These are phyloP conservation scores for Candida tetrigidarum DNA, from an alignment of 1,139 yeast species.

Conservation along the genomic window DNA sequence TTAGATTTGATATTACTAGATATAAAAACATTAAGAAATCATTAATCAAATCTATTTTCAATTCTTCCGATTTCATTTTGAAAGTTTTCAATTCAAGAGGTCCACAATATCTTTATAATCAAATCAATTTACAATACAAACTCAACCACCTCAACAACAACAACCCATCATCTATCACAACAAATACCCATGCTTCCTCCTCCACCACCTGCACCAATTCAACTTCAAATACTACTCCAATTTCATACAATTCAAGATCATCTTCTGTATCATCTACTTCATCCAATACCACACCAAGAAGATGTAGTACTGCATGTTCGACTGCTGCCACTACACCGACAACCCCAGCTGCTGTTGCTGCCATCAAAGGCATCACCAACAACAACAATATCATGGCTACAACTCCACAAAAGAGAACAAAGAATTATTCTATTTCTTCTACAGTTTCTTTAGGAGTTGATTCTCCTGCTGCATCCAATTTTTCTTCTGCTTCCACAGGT, in stretches of 20 bases:
- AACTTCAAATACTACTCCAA: constrained; percentile 2
- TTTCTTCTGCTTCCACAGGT: constrained; percentile 3
- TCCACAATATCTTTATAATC: constrained; percentile 36
- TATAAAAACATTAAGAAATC: constrained; percentile 36
- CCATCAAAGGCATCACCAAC: neutral
- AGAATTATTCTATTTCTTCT: constrained; percentile 6
- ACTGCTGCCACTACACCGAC: constrained; percentile 8
- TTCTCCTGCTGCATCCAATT: constrained; percentile 1
- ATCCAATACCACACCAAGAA: constrained; percentile 6
- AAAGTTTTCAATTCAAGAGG: constrained; percentile 38
- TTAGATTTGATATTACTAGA: constrained; percentile 25
- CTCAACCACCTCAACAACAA: neutral
- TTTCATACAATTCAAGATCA: constrained; percentile 8
- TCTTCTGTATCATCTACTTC: constrained; percentile 8
- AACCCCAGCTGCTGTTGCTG: too few species aligned
- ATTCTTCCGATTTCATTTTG: constrained; percentile 38
- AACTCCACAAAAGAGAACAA: constrained; percentile 12
- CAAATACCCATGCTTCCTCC: neutral
- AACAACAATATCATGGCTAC: neutral
- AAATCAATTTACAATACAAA: constrained; percentile 24
- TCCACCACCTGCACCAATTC: neutral
- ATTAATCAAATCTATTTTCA: constrained; percentile 35
- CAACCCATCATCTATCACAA: neutral
- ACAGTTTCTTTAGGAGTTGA: constrained; percentile 1
- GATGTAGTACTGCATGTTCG: constrained; percentile 1